Evolutionary conservation across 2,329 filamentous ascomycete species (phyloP).

Genomic region (Dryadomyces quercus-mongolicae): DNA sequence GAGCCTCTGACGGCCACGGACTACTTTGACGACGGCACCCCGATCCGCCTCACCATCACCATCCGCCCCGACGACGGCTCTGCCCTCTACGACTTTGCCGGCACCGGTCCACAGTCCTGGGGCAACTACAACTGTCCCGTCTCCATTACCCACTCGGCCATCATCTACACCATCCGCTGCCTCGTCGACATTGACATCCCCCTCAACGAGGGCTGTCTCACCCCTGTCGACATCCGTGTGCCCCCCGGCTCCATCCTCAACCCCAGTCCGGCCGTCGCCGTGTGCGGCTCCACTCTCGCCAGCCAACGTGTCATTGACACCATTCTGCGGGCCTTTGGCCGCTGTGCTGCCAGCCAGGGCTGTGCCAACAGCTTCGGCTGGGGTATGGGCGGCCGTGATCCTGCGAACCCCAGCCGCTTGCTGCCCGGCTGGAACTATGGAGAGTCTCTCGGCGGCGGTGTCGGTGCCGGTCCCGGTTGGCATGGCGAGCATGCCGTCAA

Average conservation of each 20-base stretch:
- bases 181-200: conserved; percentile 23
- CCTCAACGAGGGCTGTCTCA: conserved; percentile 25
- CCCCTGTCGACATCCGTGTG: conserved; percentile 19
- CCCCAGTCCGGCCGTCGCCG: conserved; percentile 14
- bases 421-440: conserved; percentile 10
- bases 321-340: conserved; percentile 18
- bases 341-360: conserved; percentile 15
- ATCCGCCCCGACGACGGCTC: conserved; percentile 17
- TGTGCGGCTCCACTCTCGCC: conserved; percentile 23
- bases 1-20: conserved; percentile 19
- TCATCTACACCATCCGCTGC: conserved; percentile 24
- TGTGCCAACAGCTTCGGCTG: conserved; percentile 15
- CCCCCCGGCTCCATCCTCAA: conserved; percentile 21
- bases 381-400: conserved; percentile 4
- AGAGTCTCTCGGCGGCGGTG: conserved; percentile 20
- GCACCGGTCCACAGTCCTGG: conserved; percentile 20
- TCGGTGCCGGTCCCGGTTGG: conserved; percentile 18
- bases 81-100: conserved; percentile 23
- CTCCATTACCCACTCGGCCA: conserved; percentile 14
- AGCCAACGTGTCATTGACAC: conserved; percentile 21
- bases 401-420: neutral
- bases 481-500: conserved; percentile 14
- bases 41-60: conserved; percentile 18
- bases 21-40: conserved; percentile 26
- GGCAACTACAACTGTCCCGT: conserved; percentile 8